Base-by-base conservation (phyloP, 2,329 filamentous ascomycete genomes). In the Westerdykella aurantiaca region DNA sequence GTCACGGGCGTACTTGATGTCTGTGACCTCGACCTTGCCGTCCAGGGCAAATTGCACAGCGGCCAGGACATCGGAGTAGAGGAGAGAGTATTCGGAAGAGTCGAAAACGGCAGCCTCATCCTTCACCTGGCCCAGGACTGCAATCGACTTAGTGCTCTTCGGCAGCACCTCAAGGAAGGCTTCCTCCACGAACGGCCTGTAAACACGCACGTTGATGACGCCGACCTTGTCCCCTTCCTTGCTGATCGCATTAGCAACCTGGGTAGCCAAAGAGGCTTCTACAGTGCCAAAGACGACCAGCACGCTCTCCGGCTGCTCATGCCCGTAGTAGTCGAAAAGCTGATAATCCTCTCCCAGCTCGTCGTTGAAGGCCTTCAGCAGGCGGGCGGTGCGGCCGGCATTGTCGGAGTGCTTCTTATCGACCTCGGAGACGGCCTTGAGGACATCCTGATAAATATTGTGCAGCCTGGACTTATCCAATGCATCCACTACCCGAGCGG, bases 101-200 rank as follows among this genome's bases (percentile, higher is more conserved):
- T 97, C 91, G 34, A 80, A 74, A 6, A 93, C 86, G 46, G 83
- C 81, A 46, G 79, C 73, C 50, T 86, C 78, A 53, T 86, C 82
- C 49, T 77, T 70, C 53, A 98, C 91, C 67, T 98, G 93, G 42
- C 93, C 93, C 5, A 98, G 80, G 16, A 97, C 88, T 31, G 85
- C 84, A 52, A 98, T 77, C 49, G 79, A 85, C 69, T 80, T 81
- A 38, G 83, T 80, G 31, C 86, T 86, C 54, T 81, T 75, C 29
- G 93, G 89, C 22, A 98, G 78, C 10, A 80, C 79, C 53, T 85
- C 82, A 50, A 97, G 74, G 76, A 98, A 97, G 41, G 88, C 86
- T 65, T 96, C 89, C 71, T 98, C 93, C 25, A 93, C 81, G 61
- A 98, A 97, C 13, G 93, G 93, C 35, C 91, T 82, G 75, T 97